These are phyloP conservation scores for Alternaria ethzedia DNA, from an alignment of 2,329 filamentous ascomycete genomes.

Conservation along the genomic window DNA sequence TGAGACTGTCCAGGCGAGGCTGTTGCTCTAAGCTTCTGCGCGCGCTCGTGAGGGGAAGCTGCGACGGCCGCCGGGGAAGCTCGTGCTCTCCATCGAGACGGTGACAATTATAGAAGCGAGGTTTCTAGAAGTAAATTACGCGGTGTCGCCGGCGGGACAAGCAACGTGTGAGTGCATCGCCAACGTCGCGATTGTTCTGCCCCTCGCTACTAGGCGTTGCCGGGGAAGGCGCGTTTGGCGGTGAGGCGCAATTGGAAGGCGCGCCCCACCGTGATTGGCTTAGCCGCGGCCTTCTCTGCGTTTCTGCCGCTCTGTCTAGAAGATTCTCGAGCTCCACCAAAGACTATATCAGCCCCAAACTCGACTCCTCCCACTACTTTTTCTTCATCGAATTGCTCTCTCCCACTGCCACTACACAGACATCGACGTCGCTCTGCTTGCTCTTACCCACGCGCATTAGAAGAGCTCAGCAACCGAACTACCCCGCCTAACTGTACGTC, in stretches of 20 bases:
- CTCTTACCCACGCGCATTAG: conserved; percentile 24
- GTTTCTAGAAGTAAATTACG: background rate
- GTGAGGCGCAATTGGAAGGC: conserved; percentile 27
- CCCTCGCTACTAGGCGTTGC: conserved; percentile 23
- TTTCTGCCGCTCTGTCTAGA: conserved; percentile 47
- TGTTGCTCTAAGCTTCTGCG: background rate
- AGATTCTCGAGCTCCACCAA: conserved; percentile 47
- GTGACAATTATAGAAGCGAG: background rate
- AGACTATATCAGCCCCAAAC: conserved; percentile 40
- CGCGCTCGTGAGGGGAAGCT: background rate
- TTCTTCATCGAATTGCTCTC: conserved; percentile 36
- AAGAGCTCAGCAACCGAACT: conserved; percentile 27
- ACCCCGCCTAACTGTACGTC: conserved; percentile 28
- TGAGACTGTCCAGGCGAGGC: background rate
- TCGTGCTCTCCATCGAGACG: background rate
- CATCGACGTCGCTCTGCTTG: conserved; percentile 28
- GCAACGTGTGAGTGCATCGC: background rate
- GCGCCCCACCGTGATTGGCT: conserved; percentile 32
- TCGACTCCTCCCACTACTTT: conserved; percentile 28
- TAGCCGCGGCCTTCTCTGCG: conserved; percentile 30
- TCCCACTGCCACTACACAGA: conserved; percentile 21
- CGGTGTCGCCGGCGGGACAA: background rate
- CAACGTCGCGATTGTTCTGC: conserved; percentile 15
- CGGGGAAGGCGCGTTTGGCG: conserved; percentile 28
- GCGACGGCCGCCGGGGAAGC: background rate